Evolutionary conservation across 306 rosid genomes (phyloP).

Genomic region (Vicia faba): DNA sequence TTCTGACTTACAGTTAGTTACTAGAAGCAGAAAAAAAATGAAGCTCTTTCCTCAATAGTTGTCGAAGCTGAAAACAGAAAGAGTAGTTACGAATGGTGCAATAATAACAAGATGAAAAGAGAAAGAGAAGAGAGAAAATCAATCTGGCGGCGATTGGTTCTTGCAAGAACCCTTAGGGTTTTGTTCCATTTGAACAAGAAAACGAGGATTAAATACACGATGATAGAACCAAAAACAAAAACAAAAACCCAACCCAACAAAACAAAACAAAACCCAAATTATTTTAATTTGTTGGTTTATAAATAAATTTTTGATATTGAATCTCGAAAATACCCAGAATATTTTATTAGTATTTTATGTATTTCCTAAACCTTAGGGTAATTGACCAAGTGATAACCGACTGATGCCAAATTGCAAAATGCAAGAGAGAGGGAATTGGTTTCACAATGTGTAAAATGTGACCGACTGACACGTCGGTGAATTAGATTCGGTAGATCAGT

Average conservation of each 20-base stretch:
- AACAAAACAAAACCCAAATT: neutral
- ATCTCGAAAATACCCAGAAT: neutral
- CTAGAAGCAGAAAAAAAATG: neutral
- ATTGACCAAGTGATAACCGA: slow-evolving; percentile 29
- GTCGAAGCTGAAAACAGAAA: neutral
- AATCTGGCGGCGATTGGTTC: slow-evolving; percentile 80
- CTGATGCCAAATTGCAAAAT: neutral
- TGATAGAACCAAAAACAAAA: neutral
- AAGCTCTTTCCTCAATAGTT: neutral
- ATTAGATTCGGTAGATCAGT: slow-evolving; percentile 22
- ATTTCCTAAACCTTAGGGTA: slow-evolving; percentile 27
- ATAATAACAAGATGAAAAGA: neutral
- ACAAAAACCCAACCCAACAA: slow-evolving; percentile 17
- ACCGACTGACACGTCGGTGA: slow-evolving; percentile 11
- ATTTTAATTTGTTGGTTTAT: neutral
- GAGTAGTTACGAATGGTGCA: neutral
- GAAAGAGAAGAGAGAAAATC: slow-evolving; percentile 35
- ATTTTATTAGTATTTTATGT: neutral
- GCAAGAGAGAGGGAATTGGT: neutral
- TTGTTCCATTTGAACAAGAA: slow-evolving; percentile 51
- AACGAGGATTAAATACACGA: slow-evolving; percentile 57
- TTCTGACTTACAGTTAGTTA: neutral
- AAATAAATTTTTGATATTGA: neutral
- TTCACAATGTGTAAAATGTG: neutral
- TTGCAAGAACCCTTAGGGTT: slow-evolving; percentile 92